Base-by-base conservation (phyloP, 805 yeast species). In the Nakazawaea molendinolei region DNA sequence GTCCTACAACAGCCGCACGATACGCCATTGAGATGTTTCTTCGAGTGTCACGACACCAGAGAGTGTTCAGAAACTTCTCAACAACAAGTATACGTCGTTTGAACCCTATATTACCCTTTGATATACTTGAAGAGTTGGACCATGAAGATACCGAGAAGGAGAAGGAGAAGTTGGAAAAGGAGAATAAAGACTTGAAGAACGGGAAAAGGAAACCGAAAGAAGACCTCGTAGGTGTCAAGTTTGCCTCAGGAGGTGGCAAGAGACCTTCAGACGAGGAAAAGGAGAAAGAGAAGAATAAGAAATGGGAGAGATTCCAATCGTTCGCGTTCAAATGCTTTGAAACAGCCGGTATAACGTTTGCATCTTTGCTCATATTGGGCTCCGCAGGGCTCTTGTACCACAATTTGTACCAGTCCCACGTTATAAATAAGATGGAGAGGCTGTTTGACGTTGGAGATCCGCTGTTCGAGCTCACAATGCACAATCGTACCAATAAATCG, bases 301-400 rank as follows among this genome's bases (percentile, higher is more conserved):
- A 34, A 12, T 49, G 46, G 45, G 36, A 39, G 3, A 39, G 35
- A 18, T 14, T 44, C 6, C 39, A 31, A 7, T 17, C 20, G 2
- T 23, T 65, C 18, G 28, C 52, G 0, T 45, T 56, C 38, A 78
- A 74, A 47, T 67, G 76, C 39, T 42, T 70, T 4, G 92, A 84
- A 51, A 76, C 92, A 0, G 76, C 79, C 0, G 76, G 84, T 3
- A 75, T 84, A 30, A 82, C 89, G 13, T 61, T 82, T 31, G 75
- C 85, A 12, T 78, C 89, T 3, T 55, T 84, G 23, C 66, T 75
- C 2, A 74, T 84, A 24, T 63, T 85, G 13, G 90, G 84, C 0
- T 57, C 75, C 2, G 82, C 90, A 3, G 95, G 95, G 2, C 50
- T 74, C n/a, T 47, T 71, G 10, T 84, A 84, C 52, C 95, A 84